These are phyloP conservation scores for Tanacetum coccineum DNA, from an alignment of 129 eudicot genomes.

Conservation along the genomic window DNA sequence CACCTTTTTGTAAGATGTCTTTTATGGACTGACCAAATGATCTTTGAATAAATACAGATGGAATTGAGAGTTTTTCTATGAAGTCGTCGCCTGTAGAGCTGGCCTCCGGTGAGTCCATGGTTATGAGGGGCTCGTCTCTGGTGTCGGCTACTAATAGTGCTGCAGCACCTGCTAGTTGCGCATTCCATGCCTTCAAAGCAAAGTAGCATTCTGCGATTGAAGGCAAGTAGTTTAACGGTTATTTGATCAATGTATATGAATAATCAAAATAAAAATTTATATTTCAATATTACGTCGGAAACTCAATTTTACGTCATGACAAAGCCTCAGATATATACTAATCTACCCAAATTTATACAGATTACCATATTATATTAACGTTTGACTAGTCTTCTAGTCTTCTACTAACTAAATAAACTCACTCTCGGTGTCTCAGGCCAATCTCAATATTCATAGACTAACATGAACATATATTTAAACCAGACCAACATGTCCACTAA, in stretches of 20 bases:
- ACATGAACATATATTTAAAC: too few species aligned
- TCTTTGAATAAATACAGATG: conserved; percentile 60
- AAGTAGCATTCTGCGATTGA: conserved; percentile 70
- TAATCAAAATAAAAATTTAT: too few species aligned
- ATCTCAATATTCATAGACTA: too few species aligned
- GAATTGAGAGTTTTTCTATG: conserved; percentile 73
- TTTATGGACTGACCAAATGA: conserved; percentile 64
- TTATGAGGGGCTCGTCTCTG: conserved; percentile 73
- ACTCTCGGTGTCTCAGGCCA: too few species aligned
- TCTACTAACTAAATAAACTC: too few species aligned
- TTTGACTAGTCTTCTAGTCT: too few species aligned
- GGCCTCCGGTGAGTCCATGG: conserved; percentile 96
- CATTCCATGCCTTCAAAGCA: conserved; percentile 92
- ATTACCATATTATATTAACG: too few species aligned
- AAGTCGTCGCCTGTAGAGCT: conserved; percentile 66
- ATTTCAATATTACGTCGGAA: too few species aligned
- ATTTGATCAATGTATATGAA: neutral
- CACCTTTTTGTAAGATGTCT: conserved; percentile 51
- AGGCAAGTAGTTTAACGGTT: neutral
- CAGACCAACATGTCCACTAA: too few species aligned
- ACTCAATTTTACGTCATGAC: too few species aligned
- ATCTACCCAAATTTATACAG: too few species aligned
- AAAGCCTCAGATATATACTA: too few species aligned
- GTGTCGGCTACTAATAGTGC: conserved; percentile 81
- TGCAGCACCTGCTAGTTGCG: conserved; percentile 94